Evolutionary conservation across 1,284 basidiomycete genomes (phyloP).

Genomic region (Boletellus deceptivus): DNA sequence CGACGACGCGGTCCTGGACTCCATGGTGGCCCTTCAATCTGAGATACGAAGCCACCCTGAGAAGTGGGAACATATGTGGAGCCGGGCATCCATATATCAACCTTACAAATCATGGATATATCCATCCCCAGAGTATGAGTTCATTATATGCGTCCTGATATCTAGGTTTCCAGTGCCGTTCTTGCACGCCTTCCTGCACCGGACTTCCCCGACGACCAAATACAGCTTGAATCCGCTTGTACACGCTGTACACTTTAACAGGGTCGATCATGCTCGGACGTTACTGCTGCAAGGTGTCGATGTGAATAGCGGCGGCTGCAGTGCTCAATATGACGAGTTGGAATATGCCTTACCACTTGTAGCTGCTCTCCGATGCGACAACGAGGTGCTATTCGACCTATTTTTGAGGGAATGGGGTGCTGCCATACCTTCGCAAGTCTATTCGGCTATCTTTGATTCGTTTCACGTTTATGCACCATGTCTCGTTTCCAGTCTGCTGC

Average conservation of each 20-base stretch:
- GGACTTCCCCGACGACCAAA: neutral
- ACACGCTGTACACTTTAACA: slow-evolving; percentile 2
- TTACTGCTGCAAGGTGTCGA: neutral
- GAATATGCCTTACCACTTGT: neutral
- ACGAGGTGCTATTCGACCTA: neutral
- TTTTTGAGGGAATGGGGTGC: neutral
- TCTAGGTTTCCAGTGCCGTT: neutral
- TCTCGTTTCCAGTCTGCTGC: neutral
- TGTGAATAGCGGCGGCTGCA: slow-evolving; percentile 1
- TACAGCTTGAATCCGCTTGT: slow-evolving; percentile 3
- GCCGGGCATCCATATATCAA: neutral
- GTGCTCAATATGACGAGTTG: neutral
- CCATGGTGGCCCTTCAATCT: neutral
- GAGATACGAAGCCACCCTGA: neutral
- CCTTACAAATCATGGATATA: neutral
- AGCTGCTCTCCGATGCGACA: neutral
- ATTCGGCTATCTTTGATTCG: neutral
- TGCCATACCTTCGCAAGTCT: neutral
- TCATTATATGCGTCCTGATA: slow-evolving; percentile 4
- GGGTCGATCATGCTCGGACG: slow-evolving; percentile 1
- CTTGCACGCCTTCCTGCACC: neutral
- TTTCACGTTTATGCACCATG: neutral
- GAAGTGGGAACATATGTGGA: slow-evolving; percentile 5
- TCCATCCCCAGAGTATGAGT: neutral
- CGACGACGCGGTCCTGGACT: neutral